Percentiles rank a stretch among this genome's conserved stretches.
phyloP scores from a whole-genome alignment of 2,329 filamentous ascomycete species.

The Emericellopsis cladophorae region DNA sequence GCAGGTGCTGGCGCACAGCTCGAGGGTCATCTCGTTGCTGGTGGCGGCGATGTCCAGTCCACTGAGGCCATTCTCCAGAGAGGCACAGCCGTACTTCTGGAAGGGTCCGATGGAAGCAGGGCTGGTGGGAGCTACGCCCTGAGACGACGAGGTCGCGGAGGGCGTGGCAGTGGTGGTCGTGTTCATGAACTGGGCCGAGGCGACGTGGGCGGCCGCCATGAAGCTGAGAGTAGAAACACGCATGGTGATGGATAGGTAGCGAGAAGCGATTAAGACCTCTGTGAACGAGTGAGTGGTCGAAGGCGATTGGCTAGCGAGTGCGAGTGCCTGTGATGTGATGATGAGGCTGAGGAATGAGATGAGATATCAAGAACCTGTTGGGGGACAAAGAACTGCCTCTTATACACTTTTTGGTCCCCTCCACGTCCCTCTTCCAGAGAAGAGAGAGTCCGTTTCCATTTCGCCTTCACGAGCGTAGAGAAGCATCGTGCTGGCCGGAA shows the following conservation, averaged over 20 bases:
- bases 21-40: neutral
- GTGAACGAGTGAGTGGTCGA: neutral
- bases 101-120: neutral
- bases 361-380: too few species aligned
- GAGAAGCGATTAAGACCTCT: neutral
- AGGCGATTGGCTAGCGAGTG: too few species aligned
- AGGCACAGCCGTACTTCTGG: neutral
- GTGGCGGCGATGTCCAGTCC: too few species aligned
- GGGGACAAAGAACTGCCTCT: too few species aligned
- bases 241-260: neutral
- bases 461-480: too few species aligned
- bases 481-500: too few species aligned
- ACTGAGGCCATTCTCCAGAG: too few species aligned
- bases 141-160: neutral
- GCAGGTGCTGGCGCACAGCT: neutral
- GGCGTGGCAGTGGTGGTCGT: neutral
- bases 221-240: neutral
- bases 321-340: too few species aligned
- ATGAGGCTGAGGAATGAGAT: too few species aligned
- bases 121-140: neutral
- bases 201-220: neutral
- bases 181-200: neutral
- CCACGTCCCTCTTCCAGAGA: too few species aligned
- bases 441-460: too few species aligned
- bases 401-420: too few species aligned